Conservation (phyloP, 164 flowering plant species). For the Tetrastigma voinierianum region DNA sequence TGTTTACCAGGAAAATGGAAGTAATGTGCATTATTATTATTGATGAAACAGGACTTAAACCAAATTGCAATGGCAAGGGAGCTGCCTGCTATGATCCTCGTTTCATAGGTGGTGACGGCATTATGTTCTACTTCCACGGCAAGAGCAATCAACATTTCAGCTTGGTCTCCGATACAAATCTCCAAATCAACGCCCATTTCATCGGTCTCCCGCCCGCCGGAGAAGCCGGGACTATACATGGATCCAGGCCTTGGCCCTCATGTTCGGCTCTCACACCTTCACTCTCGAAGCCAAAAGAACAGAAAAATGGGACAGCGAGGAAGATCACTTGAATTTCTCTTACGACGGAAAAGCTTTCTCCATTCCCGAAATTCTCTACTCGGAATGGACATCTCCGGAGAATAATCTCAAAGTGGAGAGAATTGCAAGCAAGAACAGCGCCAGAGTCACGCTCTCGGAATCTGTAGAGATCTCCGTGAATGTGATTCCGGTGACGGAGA, state of each 20-base stretch:
- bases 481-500: conserved; percentile 26
- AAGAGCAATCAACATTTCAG: conserved; percentile 27
- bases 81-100: conserved; percentile 46
- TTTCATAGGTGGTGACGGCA: conserved; percentile 43
- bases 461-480: conserved; percentile 22
- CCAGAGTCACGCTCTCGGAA: conserved; percentile 10
- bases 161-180: conserved; percentile 35
- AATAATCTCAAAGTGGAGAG: conserved; percentile 16
- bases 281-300: conserved; percentile 30
- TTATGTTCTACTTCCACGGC: conserved; percentile 50
- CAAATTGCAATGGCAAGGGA: conserved; percentile 38
- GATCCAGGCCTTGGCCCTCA: conserved; percentile 40
- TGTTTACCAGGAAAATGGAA: too few relatives aligned
- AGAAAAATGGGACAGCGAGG: conserved; percentile 28
- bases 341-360: conserved; percentile 23
- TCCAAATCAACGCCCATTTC: conserved; percentile 45
- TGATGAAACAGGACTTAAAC: conserved; percentile 23
- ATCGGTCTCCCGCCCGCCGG: conserved; percentile 38
- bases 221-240: conserved; percentile 40
- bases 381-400: conserved; percentile 15
- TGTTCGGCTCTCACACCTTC: conserved; percentile 29
- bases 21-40: neutral
- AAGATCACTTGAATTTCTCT: conserved; percentile 28
- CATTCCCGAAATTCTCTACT: neutral
- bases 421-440: conserved; percentile 9